Percentiles rank a stretch among this genome's conserved stretches.
These are phyloP conservation scores for Citrus maxima DNA, from an alignment of 345 rosid species.

Conservation along the genomic window DNA sequence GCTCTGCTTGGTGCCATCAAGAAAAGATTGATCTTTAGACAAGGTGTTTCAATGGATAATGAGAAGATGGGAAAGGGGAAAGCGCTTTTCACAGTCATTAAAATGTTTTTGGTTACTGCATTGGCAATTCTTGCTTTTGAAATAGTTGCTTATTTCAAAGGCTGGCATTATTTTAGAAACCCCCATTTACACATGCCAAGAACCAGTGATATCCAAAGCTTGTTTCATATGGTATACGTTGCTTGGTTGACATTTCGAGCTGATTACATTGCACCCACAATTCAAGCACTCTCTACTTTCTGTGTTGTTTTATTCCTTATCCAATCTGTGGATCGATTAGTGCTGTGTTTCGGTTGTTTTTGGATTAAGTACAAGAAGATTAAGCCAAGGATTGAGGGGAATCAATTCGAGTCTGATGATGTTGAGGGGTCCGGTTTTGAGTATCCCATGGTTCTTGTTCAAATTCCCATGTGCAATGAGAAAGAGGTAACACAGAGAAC, in stretches of 20 bases:
- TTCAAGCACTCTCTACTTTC: conserved; percentile 59
- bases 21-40: conserved; percentile 59
- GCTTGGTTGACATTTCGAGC: conserved; percentile 58
- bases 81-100: conserved; percentile 53
- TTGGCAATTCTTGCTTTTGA: conserved; percentile 57
- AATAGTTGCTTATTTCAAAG: conserved; percentile 64
- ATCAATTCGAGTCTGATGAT: conserved; percentile 54
- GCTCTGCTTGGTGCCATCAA: conserved; percentile 73
- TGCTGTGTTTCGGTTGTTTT: conserved; percentile 71
- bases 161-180: conserved; percentile 73
- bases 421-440: conserved; percentile 45
- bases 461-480: conserved; percentile 86
- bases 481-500: conserved; percentile 50
- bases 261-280: conserved; percentile 65
- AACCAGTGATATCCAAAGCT: conserved; percentile 60
- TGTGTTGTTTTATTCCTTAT: conserved; percentile 69
- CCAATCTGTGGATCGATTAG: conserved; percentile 72
- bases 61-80: conserved; percentile 66
- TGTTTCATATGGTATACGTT: conserved; percentile 57
- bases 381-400: conserved; percentile 51
- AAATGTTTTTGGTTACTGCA: conserved; percentile 47
- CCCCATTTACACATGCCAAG: conserved; percentile 59
- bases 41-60: conserved; percentile 50
- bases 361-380: conserved; percentile 81
- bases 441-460: conserved; percentile 87